Evolutionary conservation across 2,329 filamentous ascomycete genomes (phyloP).

Genomic region (Verticillium tricorpus): DNA sequence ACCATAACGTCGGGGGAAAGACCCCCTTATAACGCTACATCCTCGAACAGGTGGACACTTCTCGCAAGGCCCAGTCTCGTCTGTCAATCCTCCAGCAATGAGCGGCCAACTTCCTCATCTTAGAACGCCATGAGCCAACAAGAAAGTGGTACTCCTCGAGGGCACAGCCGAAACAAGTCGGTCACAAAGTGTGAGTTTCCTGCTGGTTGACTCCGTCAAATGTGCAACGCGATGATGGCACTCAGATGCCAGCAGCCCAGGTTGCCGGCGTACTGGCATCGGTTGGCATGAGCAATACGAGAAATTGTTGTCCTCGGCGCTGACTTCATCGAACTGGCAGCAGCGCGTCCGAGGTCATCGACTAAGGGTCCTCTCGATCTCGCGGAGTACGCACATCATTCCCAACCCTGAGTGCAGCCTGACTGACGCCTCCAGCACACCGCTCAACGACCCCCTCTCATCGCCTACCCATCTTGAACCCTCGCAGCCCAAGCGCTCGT

Average conservation of each 20-base stretch:
- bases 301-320: neutral
- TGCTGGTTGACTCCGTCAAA: neutral
- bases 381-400: conserved; percentile 54
- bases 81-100: neutral
- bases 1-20: too few species aligned
- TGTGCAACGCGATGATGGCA: neutral
- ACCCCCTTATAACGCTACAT: too few species aligned
- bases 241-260: neutral
- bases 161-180: conserved; percentile 32
- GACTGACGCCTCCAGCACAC: conserved; percentile 15
- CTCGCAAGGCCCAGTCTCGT: neutral
- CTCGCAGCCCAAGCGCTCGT: conserved; percentile 14
- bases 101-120: neutral
- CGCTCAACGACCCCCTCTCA: conserved; percentile 13
- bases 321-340: conserved; percentile 23
- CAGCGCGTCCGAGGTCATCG: conserved; percentile 59
- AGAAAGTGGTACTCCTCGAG: conserved; percentile 9
- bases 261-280: neutral
- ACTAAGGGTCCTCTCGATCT: conserved; percentile 76
- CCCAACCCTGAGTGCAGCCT: conserved; percentile 21
- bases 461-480: conserved; percentile 9
- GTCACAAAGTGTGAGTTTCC: conserved; percentile 28
- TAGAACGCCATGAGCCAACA: neutral
- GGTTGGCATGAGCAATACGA: too few species aligned
- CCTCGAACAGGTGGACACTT: neutral